phyloP scores from a whole-genome alignment of 129 eudicot species.

The Tanacetum coccineum region DNA sequence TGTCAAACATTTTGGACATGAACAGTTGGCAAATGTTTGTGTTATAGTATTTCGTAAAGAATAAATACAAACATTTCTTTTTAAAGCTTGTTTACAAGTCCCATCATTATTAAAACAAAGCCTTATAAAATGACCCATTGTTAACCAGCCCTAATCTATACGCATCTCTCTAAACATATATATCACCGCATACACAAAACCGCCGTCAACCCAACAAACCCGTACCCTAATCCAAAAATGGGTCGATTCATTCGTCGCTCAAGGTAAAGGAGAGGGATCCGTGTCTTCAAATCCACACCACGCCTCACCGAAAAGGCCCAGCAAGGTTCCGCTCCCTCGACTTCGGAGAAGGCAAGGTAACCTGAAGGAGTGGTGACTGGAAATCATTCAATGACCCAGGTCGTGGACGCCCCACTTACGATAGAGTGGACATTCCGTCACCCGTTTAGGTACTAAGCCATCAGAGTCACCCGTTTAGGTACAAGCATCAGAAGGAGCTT shows the following conservation, averaged over 20 bases:
- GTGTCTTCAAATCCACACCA: constrained; percentile 57
- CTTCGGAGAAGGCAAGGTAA: constrained; percentile 87
- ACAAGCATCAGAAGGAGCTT: constrained; percentile 88
- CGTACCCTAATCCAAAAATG: constrained; percentile 26
- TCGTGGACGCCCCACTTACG: constrained; percentile 84
- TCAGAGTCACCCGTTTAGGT: constrained; percentile 81
- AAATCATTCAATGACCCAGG: constrained; percentile 89
- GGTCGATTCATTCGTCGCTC: constrained; percentile 57
- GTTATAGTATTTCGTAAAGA: too few species aligned
- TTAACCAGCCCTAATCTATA: too few species aligned
- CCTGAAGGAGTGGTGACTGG: constrained; percentile 73
- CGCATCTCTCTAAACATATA: too few species aligned
- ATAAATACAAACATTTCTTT: too few species aligned
- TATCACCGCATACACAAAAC: background rate
- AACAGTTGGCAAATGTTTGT: too few species aligned
- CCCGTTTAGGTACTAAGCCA: too few species aligned
- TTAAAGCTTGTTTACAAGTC: too few species aligned
- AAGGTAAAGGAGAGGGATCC: constrained; percentile 66
- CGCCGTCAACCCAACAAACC: constrained; percentile 21
- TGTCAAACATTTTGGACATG: too few species aligned
- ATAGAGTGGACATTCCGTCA: constrained; percentile 84
- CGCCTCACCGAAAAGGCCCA: constrained; percentile 71
- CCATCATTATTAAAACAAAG: too few species aligned
- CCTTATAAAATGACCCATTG: too few species aligned
- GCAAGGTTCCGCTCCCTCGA: constrained; percentile 76